Evolutionary conservation across 2,329 filamentous ascomycete species (phyloP), one percentile per base, ranked within the genome.

Genomic region (Aureobasidium sp.): DNA sequence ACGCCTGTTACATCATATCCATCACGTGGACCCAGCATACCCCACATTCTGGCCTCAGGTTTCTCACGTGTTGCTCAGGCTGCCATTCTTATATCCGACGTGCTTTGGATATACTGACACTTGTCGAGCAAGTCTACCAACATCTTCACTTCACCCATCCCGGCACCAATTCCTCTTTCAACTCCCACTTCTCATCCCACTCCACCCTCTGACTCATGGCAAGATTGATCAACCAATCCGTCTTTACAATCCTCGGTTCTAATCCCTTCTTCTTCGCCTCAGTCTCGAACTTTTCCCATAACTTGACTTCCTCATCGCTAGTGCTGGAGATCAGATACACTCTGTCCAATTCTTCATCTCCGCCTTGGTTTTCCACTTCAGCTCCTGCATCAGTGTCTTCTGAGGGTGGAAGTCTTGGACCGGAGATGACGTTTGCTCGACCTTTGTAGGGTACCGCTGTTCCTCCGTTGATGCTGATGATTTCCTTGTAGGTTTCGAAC

Each of bases 141-240:
- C 33, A 33, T 31, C n/a, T n/a, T n/a, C n/a, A n/a, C 50, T 53
- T 33, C n/a, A 36, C 16, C 54, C 50, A 67, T 20, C 67, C 65
- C 5, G 65, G 65, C 36, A 69, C 55, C 40, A 50, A 36, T 7
- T 66, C 70, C 66, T 75, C 72, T 47, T 63, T 62, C 55, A 76
- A 65, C 66, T 72, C 69, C 70, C 72, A 79, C 67, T 73, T 74
- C 18, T 72, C 72, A 45, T 74, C 69, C 69, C 74, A 77, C 25
- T 62, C 64, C 27, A 96, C 82, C 78, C 94, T 86, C 80, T 99
- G 96, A 72, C 89, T 90, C 93, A 99, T 95, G 6, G 94, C 93
- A 67, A 94, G 90, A 74, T 95, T 91, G 66, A 99, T 82, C 72
- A 99, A 78, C 96, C 96, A 99, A 75, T 99, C 95, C 3, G 92